Base-by-base conservation (phyloP, 805 yeast genomes). In the Spathaspora passalidarum region DNA sequence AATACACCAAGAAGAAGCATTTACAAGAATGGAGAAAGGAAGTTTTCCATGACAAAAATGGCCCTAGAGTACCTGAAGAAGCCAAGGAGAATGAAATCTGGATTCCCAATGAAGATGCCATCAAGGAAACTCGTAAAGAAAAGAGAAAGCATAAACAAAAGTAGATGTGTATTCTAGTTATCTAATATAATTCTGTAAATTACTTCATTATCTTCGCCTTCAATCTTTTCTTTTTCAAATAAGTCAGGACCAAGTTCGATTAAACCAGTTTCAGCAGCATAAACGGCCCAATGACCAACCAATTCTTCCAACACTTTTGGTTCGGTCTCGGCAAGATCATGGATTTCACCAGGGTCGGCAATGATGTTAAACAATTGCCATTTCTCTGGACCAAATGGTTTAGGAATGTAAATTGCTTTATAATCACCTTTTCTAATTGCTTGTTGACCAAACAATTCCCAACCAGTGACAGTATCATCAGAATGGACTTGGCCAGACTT, bases 1-100 rank as follows among this genome's bases (percentile, higher is more conserved):
- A 88, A 69, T 86, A 79, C 47, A 49, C 53, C 22, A 94, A 92
- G 75, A 81, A 83, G 69, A 86, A 79, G 66, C 78, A 94, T 56
- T 66, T 94, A 49, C 79, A 85, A 52, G 94, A 90, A 54, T 94
- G 99, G 99, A 82, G 96, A 66, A 80, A 84, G 64, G 81, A 81
- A 46, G 88, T 84, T 2, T 92, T 92, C 68, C 79, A 80, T 40
- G 72, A 73, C 49, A 83, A 80, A 49, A 75, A 80, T 14, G 84
- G 82, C 2, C 69, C 72, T 8, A 54, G 56, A 32, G 62, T 57
- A 19, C 71, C 63, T 17, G 57, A 53, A n/a, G 58, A 60, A 16
- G 68, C 61, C 13, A 71, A 65, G 35, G 73, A 72, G 14, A 66
- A 60, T 39, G 49, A 46, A 34, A 63, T 70, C 32, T 69, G 74